Evolutionary conservation across 2,329 filamentous ascomycete species (phyloP).

Genomic region (Byssothecium circinans): DNA sequence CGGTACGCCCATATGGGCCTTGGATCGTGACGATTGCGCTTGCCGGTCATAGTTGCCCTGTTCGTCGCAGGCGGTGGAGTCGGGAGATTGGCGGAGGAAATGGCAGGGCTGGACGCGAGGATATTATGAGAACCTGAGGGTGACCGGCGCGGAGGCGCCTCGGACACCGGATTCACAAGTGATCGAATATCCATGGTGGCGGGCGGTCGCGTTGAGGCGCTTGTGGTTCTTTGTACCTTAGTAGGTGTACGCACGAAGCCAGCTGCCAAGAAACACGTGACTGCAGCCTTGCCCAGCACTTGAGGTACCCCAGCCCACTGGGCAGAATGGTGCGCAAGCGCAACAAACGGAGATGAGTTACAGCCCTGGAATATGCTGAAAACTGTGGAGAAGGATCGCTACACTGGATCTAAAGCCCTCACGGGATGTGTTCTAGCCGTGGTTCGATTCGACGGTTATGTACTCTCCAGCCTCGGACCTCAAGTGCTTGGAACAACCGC

Average conservation of each 20-base stretch:
- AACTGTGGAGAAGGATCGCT: too few species aligned
- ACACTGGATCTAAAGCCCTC: too few species aligned
- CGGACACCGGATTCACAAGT: conserved; percentile 38
- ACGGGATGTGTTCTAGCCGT: too few species aligned
- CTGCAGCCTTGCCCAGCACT: too few species aligned
- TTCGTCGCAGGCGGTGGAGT: conserved; percentile 19
- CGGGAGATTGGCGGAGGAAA: conserved; percentile 31
- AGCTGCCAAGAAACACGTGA: not conserved
- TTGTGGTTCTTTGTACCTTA: conserved; percentile 9
- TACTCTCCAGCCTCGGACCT: too few species aligned
- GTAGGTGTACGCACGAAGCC: not conserved
- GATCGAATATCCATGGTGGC: conserved; percentile 40
- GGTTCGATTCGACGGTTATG: too few species aligned
- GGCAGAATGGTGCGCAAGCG: too few species aligned
- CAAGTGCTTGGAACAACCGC: too few species aligned
- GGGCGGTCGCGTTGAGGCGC: conserved; percentile 17
- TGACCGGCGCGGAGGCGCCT: conserved; percentile 36
- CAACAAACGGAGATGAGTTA: too few species aligned
- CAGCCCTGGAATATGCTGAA: too few species aligned
- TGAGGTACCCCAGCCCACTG: too few species aligned
- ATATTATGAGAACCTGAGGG: conserved; percentile 32
- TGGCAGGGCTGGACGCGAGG: conserved; percentile 31
- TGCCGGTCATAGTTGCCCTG: conserved; percentile 31
- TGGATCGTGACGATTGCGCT: conserved; percentile 41
- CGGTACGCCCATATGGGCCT: conserved; percentile 42